Evolutionary conservation across 179 eudicot species (phyloP), one percentile per base, ranked within the genome.

Genomic region (Monotropa hypopitys): DNA sequence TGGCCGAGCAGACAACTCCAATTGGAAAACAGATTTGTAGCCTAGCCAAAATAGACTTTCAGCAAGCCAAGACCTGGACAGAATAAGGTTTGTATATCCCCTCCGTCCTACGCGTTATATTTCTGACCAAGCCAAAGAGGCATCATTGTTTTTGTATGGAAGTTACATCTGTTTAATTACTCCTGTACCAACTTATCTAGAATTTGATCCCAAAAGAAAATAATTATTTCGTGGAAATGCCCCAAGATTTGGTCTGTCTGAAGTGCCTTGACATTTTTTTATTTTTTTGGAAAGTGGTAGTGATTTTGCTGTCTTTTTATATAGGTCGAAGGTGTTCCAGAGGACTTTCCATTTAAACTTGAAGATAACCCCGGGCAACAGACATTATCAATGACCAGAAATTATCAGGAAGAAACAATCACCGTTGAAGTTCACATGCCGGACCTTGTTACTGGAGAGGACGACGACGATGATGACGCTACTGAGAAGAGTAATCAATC

Each of bases 381-480:
- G 63, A 89, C 90, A 2, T 70, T 94, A 59, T 84, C 88, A 43
- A 80, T 94, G n/a, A 81, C 83, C 73, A 88, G 97, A 81, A 87
- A 88, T 21, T 92, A 85, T 69, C 84, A 87, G 35, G 97, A 88
- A 67, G 97, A 94, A 85, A 85, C 70, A 32, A 87, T 92, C 63
- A 76, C 65, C 49, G 91, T 90, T 32, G 96, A 89, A 84, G 93
- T 89, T 72, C 83, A 87, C 72, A 87, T 85, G 92, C 90, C 91
- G 4, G 78, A 77, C 80, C 88, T 90, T 59, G 81, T 85, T 26
- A 83, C 88, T 51, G 97, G 92, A n/a, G 91, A 89, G 70, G 87
- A 83, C 7, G 87, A 84, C 2, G 90, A 91, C 15, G 85, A 83
- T 4, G 12, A 68, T 0, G 87, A 81, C 26, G 81, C 81, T 8